These are phyloP conservation scores for Alternaria postmessia DNA, from an alignment of 2,329 filamentous ascomycete genomes.

Conservation along the genomic window DNA sequence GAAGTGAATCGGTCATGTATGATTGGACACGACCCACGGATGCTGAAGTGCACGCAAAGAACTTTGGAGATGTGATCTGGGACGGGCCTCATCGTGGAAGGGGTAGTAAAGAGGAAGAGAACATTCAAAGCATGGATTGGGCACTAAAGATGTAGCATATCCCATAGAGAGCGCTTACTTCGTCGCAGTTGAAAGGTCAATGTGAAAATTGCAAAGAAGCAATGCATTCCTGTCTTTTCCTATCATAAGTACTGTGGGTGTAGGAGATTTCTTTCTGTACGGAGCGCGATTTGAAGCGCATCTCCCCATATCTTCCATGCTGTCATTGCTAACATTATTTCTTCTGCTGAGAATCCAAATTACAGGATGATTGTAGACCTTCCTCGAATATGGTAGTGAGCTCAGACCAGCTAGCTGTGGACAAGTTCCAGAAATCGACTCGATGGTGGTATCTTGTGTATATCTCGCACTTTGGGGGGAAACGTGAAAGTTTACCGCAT, in stretches of 20 bases:
- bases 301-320: conserved; percentile 6
- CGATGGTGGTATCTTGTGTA: conserved; percentile 33
- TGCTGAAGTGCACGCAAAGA: not conserved
- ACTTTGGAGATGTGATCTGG: not conserved
- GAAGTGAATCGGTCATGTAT: conserved; percentile 6
- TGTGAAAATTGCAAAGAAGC: conserved; percentile 12
- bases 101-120: not conserved
- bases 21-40: conserved; percentile 13
- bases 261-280: conserved; percentile 14
- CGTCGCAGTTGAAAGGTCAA: not conserved
- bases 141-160: not conserved
- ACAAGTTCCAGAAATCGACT: conserved; percentile 28
- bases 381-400: conserved; percentile 25
- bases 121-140: conserved; percentile 4
- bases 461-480: conserved; percentile 25
- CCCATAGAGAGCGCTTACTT: not conserved
- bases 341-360: conserved; percentile 22
- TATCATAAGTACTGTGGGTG: conserved; percentile 20
- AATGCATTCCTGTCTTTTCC: conserved; percentile 19
- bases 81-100: not conserved
- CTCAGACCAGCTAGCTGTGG: conserved; percentile 37
- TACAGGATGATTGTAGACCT: conserved; percentile 20
- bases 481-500: conserved; percentile 66
- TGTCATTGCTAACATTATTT: conserved; percentile 13
- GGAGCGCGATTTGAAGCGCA: conserved; percentile 9